Percentiles rank a stretch among this genome's conserved stretches.
Conservation (phyloP, 352 stramenopile species). For the Phytophthora idaei region DNA sequence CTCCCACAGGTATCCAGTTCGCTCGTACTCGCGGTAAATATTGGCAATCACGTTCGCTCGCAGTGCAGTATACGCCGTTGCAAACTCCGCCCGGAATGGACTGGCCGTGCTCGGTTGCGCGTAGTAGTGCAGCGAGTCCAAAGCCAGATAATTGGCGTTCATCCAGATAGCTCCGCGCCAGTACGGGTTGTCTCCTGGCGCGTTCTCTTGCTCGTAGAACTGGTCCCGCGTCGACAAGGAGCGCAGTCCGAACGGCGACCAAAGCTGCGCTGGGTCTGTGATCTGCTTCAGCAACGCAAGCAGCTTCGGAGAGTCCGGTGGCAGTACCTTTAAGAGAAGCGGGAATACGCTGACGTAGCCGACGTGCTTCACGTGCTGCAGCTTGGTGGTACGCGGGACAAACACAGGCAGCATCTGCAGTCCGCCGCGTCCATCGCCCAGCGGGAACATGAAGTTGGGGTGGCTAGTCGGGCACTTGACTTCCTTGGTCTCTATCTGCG, state of each 20-base stretch:
- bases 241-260: conserved; percentile 80
- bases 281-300: conserved; percentile 62
- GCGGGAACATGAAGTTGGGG: conserved; percentile 74
- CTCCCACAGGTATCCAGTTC: conserved; percentile 93
- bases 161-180: conserved; percentile 96
- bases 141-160: conserved; percentile 93
- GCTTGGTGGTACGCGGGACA: conserved; percentile 54
- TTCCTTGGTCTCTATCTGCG: conserved; percentile 41
- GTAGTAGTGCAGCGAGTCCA: conserved; percentile 87
- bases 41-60: conserved; percentile 68
- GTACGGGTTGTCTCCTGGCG: conserved; percentile 91
- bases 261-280: conserved; percentile 67
- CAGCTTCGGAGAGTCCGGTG: conserved; percentile 70
- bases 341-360: conserved; percentile 92
- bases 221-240: conserved; percentile 86
- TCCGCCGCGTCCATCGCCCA: conserved; percentile 79
- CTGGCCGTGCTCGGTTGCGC: conserved; percentile 41
- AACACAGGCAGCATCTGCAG: conserved; percentile 80
- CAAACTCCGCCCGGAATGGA: conserved; percentile 54
- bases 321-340: conserved; percentile 75
- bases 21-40: conserved; percentile 82
- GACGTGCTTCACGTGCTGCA: conserved; percentile 81
- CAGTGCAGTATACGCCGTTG: conserved; percentile 50
- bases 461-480: conserved; percentile 62
- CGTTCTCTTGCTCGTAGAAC: conserved; percentile 91